A percentile compares a stretch with the other conserved stretches of the same genome.
Evolutionary conservation across 805 yeast genomes (phyloP).

Genomic region (Kregervanrija pseudodelftensis): DNA sequence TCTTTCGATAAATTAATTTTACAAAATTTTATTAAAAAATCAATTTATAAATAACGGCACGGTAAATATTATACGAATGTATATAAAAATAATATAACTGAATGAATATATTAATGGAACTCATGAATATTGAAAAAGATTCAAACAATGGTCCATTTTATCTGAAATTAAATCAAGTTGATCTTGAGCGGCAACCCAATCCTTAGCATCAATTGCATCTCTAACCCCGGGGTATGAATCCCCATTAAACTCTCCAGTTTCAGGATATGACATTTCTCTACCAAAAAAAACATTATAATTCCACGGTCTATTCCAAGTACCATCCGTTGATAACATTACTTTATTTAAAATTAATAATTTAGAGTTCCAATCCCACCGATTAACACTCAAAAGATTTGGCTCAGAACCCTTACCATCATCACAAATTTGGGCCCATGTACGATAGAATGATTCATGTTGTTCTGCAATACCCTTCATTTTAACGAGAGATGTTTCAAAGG

Average conservation of each 20-base stretch:
- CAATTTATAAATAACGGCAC: not conserved
- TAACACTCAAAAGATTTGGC: constrained; percentile 63
- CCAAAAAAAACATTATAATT: constrained; percentile 66
- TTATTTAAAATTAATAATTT: constrained; percentile 51
- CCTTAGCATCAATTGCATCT: constrained; percentile 48
- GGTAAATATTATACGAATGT: not conserved
- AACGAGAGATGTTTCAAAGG: constrained; percentile 23
- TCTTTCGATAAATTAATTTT: too few species aligned
- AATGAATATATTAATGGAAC: not conserved
- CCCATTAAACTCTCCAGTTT: constrained; percentile 34
- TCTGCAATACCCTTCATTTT: constrained; percentile 37
- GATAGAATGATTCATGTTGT: constrained; percentile 47
- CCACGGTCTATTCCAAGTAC: constrained; percentile 50
- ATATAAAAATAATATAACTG: not conserved
- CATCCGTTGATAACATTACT: constrained; percentile 38
- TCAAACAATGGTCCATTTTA: constrained; percentile 23
- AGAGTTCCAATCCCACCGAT: constrained; percentile 79
- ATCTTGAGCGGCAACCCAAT: constrained; percentile 47
- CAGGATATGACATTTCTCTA: constrained; percentile 54
- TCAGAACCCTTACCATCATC: constrained; percentile 53
- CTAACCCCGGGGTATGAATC: constrained; percentile 72
- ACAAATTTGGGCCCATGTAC: constrained; percentile 57
- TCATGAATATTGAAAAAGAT: constrained; percentile 13
- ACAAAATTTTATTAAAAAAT: not conserved
- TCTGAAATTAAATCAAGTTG: constrained; percentile 40